A percentile compares a stretch with the other conserved stretches of the same genome.
Evolutionary conservation across 371 early-diverging fungal genomes (phyloP).

Genomic region (Catenaria anguillulae): DNA sequence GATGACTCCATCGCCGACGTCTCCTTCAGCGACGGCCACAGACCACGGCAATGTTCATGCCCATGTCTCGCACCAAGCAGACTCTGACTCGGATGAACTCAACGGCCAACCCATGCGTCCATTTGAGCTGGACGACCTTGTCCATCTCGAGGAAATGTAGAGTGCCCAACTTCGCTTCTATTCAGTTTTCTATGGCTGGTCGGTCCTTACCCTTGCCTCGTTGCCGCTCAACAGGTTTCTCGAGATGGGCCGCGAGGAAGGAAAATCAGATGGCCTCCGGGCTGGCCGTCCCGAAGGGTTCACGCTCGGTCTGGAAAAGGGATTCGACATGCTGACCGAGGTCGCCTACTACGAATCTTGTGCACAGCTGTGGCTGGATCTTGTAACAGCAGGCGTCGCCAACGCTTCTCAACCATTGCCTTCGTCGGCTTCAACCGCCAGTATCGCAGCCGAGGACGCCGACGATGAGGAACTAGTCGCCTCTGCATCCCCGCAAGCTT

Average conservation of each 20-base stretch:
- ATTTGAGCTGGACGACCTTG: background rate
- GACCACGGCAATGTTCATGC: too few species aligned
- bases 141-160: slow-evolving; percentile 5
- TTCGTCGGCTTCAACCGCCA: background rate
- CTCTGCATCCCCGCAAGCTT: background rate
- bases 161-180: background rate
- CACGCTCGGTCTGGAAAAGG: slow-evolving; percentile 4
- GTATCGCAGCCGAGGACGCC: background rate
- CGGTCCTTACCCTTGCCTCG: background rate
- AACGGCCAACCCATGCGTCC: too few species aligned
- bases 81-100: too few species aligned
- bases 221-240: background rate
- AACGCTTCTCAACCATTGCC: background rate
- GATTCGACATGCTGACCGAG: background rate
- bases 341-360: background rate
- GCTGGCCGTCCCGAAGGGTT: background rate
- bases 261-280: background rate
- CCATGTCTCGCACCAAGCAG: too few species aligned
- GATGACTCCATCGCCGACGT: too few species aligned
- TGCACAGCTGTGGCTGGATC: background rate
- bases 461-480: background rate
- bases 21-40: too few species aligned
- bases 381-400: too few species aligned
- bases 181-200: background rate
- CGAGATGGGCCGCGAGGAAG: slow-evolving; percentile 1